Base-by-base conservation (phyloP, 2,329 filamentous ascomycete species). In the Monascus ruber region DNA sequence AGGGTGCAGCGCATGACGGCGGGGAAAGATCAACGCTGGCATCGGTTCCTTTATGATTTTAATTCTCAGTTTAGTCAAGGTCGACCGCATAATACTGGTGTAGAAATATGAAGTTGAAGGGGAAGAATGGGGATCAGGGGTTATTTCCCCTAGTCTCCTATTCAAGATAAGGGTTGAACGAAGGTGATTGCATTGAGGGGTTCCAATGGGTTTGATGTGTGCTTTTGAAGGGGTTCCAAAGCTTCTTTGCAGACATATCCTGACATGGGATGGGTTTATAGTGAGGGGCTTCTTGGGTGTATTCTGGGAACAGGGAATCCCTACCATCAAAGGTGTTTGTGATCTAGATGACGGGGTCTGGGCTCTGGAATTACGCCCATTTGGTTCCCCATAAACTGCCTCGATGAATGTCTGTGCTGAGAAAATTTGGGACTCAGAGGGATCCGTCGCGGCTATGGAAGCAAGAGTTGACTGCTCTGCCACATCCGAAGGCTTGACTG, bases 321-420 rank as follows among this genome's bases (percentile, higher is more conserved):
- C 54, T 66, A 65, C 65, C 59, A 53, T 63, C 54, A 64, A 59
- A 39, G 60, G 63, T 40, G 65, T 65, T 45, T 65, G 62, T 41
- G 63, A 60, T 56, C 59, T 60, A 26, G 65, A 66, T 45, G 60
- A 49, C 27, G 82, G 82, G 8, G 81, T 85, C 39, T 74, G 71
- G 2, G 81, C 79, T 55, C 81, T 73, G 7, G 81, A 83, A 44
- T 70, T 72, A 40, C 73, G 69, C 43, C 75, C 76, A 40, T 65
- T 53, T 4, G 65, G 60, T 42, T 93, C 87, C 37, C 76, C 74
- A 55, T 83, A 94, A 10, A 86, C 74, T 5, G 73, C 76, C 40
- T 95, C 88, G 40, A 95, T 71, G 59, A 89, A 95, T 10, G 76
- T 70, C 2, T 79, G 70, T 2, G 87, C 87, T 0, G 81, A 73